Conservation (phyloP, 1,284 basidiomycete genomes). For the Ustilago nuda region DNA sequence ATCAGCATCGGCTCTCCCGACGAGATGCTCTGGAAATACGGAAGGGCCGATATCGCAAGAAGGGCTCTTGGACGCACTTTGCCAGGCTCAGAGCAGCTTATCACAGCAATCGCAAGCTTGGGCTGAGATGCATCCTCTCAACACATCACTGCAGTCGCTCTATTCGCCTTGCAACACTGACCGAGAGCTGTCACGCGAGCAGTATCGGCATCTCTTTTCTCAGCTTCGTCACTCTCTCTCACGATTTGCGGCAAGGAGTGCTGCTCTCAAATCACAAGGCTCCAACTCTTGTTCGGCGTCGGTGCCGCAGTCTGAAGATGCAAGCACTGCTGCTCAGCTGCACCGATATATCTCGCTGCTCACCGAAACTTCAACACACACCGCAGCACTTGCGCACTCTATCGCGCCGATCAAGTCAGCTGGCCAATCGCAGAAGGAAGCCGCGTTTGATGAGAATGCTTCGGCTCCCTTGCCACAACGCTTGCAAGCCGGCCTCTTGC, state of each 20-base stretch:
- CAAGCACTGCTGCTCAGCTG: constrained; percentile 26
- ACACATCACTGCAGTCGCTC: constrained; percentile 33
- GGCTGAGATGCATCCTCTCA: constrained; percentile 34
- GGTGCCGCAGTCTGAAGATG: constrained; percentile 10
- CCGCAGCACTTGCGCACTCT: constrained; percentile 41
- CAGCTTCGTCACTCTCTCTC: constrained; percentile 44
- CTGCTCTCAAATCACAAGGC: constrained; percentile 26
- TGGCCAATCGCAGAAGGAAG: neutral
- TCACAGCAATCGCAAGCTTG: constrained; percentile 10
- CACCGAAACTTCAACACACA: constrained; percentile 44
- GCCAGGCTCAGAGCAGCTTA: constrained; percentile 27
- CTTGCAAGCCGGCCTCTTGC: constrained; percentile 25
- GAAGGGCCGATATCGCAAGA: constrained; percentile 14
- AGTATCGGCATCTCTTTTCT: constrained; percentile 43
- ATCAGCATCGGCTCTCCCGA: constrained; percentile 26
- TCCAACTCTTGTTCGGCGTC: constrained; percentile 1
- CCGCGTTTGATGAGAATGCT: neutral
- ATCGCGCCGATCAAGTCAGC: constrained; percentile 38
- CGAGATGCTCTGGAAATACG: neutral
- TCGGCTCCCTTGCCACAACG: constrained; percentile 13
- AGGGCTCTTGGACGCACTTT: constrained; percentile 24
- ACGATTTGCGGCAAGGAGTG: constrained; percentile 35
- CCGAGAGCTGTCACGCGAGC: constrained; percentile 35
- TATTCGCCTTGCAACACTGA: constrained; percentile 21
- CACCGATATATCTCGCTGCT: constrained; percentile 46